A percentile compares a stretch with the other conserved stretches of the same genome.
Evolutionary conservation across 1,284 basidiomycete genomes (phyloP).

Genomic region (Fomitopsis schrenkii): DNA sequence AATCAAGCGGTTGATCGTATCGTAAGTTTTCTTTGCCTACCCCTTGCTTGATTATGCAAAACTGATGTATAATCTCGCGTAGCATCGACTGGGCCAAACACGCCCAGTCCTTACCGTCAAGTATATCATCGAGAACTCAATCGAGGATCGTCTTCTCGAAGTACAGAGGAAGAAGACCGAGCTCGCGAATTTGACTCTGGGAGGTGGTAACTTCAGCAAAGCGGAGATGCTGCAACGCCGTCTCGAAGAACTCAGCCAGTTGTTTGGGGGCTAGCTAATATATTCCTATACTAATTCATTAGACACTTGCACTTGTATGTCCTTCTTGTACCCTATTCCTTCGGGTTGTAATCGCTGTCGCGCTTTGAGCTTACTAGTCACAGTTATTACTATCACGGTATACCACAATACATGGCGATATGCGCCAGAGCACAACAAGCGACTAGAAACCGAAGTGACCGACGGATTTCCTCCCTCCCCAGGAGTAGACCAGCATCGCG

Average conservation of each 20-base stretch:
- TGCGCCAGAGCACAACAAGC: neutral
- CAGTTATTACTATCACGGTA: neutral
- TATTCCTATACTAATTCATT: conserved; percentile 16
- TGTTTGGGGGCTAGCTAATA: conserved; percentile 45
- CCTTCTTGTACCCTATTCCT: conserved; percentile 5
- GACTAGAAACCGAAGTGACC: conserved; percentile 74
- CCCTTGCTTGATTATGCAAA: conserved; percentile 4
- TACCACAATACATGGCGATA: neutral
- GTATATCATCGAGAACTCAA: conserved; percentile 89
- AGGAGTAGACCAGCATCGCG: conserved; percentile 73
- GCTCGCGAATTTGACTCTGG: conserved; percentile 87
- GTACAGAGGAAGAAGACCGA: conserved; percentile 95
- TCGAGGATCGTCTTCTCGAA: conserved; percentile 85
- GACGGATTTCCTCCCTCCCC: conserved; percentile 69
- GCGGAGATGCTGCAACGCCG: conserved; percentile 80
- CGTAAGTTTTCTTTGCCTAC: conserved; percentile 33
- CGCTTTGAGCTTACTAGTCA: neutral
- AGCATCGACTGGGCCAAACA: conserved; percentile 94
- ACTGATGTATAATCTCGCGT: conserved; percentile 7
- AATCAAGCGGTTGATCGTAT: conserved; percentile 95
- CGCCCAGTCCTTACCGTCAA: conserved; percentile 88
- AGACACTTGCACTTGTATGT: conserved; percentile 1
- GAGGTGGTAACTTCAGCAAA: conserved; percentile 70
- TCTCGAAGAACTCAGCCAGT: conserved; percentile 75
- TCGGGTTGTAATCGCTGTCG: neutral